Evolutionary conservation across 768 basidiomycete species (phyloP), one percentile per base, ranked within the genome.

Genomic region (Phanerodontia chrysosporium): DNA sequence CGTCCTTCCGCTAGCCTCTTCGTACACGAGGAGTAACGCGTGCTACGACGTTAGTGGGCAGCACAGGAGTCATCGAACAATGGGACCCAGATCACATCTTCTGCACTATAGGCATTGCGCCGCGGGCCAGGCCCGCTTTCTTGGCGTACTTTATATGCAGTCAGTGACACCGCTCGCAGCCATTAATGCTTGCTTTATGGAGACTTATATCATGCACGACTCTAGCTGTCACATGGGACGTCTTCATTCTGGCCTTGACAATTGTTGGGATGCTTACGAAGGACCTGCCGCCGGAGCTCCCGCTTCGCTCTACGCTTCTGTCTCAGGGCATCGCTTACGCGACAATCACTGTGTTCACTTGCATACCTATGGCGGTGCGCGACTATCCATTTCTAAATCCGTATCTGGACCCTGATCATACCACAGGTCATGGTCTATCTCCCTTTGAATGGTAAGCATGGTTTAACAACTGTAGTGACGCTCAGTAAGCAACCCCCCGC

Each of bases 291-390:
- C 48, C 21, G 10, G 21, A 29, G 12, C 42, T 18, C 6, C 42
- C 53, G n/a, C 36, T 61, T 2, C 52, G 56, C 29, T n/a, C 21
- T 4, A 18, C 25, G 22, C 35, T 61, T 12, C 27, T 52, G 13
- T 52, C 49, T 14, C 55, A 57, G 44, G 60, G 60, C 3, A 36
- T 61, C 14, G 25, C 14, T 4, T 61, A 61, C 30, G 39, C 51
- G 12, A 3, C 45, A 14, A 28, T 58, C 22, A 57, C 60, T 4
- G 29, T 27, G 27, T 8, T 61, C 13, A 53, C 55, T 4, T 59
- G 52, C 39, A 44, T 61, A 24, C 60, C 60, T 2, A 45, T 61
- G 49, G 35, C 48, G 22, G 60, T 61, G n/a, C n/a, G n/a, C n/a
- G n/a, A n/a, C n/a, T n/a, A n/a, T n/a, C n/a, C n/a, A n/a, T n/a